Evolutionary conservation across 805 yeast genomes (phyloP).

Genomic region (Candida hispaniensis): DNA sequence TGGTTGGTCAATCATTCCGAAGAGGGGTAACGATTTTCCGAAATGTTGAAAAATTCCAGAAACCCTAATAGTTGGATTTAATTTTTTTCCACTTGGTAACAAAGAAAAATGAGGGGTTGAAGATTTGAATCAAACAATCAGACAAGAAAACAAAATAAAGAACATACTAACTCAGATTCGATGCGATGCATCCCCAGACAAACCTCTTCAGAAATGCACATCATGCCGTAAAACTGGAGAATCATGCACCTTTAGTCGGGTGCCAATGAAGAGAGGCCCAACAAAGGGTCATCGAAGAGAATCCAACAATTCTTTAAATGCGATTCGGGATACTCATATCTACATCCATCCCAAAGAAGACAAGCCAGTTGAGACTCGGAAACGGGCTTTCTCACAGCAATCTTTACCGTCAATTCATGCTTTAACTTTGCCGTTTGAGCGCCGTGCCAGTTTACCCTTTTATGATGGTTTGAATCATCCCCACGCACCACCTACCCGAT

Average conservation of each 20-base stretch:
- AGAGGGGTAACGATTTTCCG: conserved; percentile 14
- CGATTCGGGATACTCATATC: conserved; percentile 6
- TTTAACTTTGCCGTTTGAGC: conserved; percentile 7
- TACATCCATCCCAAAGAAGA: conserved; percentile 14
- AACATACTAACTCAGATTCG: conserved; percentile 28
- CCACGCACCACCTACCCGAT: background rate
- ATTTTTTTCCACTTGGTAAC: too few relatives aligned
- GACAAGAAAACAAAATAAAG: background rate
- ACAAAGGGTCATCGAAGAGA: conserved; percentile 34
- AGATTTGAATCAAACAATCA: background rate
- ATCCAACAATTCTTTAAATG: conserved; percentile 8
- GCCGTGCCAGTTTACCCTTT: conserved; percentile 9
- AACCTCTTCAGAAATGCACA: conserved; percentile 31
- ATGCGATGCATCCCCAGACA: conserved; percentile 30
- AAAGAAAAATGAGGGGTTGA: conserved; percentile 1
- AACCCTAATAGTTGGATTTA: too few relatives aligned
- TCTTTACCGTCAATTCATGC: conserved; percentile 13
- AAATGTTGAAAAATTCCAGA: conserved; percentile 14
- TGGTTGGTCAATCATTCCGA: conserved; percentile 11
- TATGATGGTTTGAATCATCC: too few relatives aligned
- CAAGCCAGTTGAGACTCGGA: conserved; percentile 11
- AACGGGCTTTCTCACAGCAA: conserved; percentile 14
- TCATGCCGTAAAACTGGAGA: conserved; percentile 44
- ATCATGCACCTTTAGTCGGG: conserved; percentile 43
- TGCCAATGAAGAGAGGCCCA: conserved; percentile 55